Base-by-base conservation (phyloP, 768 basidiomycete species). In the Psilocybe sp. region DNA sequence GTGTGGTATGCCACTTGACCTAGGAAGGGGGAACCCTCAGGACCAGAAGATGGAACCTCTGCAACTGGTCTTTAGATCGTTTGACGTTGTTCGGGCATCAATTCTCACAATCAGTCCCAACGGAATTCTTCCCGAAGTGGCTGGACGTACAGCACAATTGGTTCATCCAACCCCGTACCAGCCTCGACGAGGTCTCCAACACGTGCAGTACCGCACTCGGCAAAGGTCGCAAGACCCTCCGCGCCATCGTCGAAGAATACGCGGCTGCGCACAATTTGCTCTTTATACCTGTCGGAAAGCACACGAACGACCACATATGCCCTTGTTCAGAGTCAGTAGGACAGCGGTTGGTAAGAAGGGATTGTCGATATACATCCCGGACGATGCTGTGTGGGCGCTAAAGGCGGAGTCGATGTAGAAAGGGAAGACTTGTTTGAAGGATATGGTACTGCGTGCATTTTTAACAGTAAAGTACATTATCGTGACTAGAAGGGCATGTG, bases 51-150 rank as follows among this genome's bases (percentile, higher is more conserved):
- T 98, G 85, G 75, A 74, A 18, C 89, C 94, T 0, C 75, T 99
- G 40, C 73, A 85, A 15, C 75, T 75, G 46, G 89, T 93, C 14
- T 73, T 98, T 39, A 73, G 74, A 1, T 99, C 97, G 97, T 73
- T 77, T 9, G 64, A 72, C 32, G 74, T 91, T 48, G 74, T 98
- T 33, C 85, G 90, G 7, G 68, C 82, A 0, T 84, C 88, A 4
- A 80, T 78, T 97, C 60, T 77, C 84, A 1, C 90, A 94, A 61
- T 72, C 98, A 10, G 70, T 99, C 54, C 91, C 96, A 64, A 78
- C 80, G 5, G 92, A 93, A 60, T 96, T 98, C 74, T 98, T 98
- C 79, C 91, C 93, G 3, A 96, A 97, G 64, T 99, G 95, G 94
- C 76, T 98, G 52, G 88, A 93, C 43, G 84, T 90, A 16, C 73